Evolutionary conservation across 768 basidiomycete genomes (phyloP), one percentile per base, ranked within the genome.

Genomic region (Kwoniella botswanensis): DNA sequence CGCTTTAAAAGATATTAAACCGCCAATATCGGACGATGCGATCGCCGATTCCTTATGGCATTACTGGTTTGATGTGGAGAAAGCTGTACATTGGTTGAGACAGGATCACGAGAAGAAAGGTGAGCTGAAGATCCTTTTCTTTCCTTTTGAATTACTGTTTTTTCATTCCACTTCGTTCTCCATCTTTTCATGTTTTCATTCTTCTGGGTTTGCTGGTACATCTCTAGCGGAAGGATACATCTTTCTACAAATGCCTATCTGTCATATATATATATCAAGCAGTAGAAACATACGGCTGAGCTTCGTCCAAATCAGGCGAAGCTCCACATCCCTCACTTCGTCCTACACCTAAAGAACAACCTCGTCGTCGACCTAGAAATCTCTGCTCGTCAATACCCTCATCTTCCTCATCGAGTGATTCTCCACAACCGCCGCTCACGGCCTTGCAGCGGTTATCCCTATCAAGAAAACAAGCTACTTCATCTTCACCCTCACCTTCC

Each of bases 31-130:
- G 54, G 92, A 96, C 81, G 83, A 86, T 43, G 86, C 89, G 62
- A 91, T 99, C 80, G 88, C 88, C 78, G 91, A 93, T 72, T 86
- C 88, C 0, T 85, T 98, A 57, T 98, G 94, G 91, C 89, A 98
- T 76, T 89, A 86, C 77, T 92, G 92, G 82, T 98, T 96, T 76
- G 90, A 96, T 78, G 87, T 91, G 17, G 89, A 93, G 43, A 87
- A 90, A 82, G 89, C 92, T 18, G 84, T 96, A 11, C 85, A 88
- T 42, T 93, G 89, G 88, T 86, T 93, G 29, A 87, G 87, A 76
- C 86, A 87, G 56, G 85, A 86, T 60, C 90, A 89, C 26, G 87
- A 86, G 75, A 91, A 92, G 80, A 90, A 91, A 76, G 81, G 83
- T 77, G 78, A 91, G 93, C 87, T 52, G 22, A 13, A 15, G 1